Base-by-base conservation (phyloP, 176 grass and related monocot species). In the Aegilops speltoides region DNA sequence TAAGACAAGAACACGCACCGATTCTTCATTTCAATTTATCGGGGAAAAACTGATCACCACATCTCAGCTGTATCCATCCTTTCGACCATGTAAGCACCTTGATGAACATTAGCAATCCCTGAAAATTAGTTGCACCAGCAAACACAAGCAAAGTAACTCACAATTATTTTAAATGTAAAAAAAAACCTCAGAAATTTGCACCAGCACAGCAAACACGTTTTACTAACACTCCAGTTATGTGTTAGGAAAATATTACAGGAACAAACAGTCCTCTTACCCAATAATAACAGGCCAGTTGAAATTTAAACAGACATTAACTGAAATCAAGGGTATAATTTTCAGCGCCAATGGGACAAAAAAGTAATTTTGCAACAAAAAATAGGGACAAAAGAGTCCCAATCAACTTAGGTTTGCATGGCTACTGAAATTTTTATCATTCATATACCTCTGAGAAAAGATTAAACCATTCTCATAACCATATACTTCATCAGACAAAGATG, bases 61-160 rank as follows among this genome's bases (percentile, higher is more conserved):
- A n/a, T 38, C 68, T 71, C 20, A 69, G 5, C 67, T 72, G 36
- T 20, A 72, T 23, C 10, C 2, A 72, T 41, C 68, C 41, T 72
- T 40, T 72, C 0, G 10, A 73, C 38, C 5, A 2, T 2, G 6
- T 71, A 43, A 23, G 0, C 34, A 71, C 86, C 85, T 96, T 98
- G 84, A 93, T 98, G 76, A 91, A 98, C 41, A 0, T 3, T 45
- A 12, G 10, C 41, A 12, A 45, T 45, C 41, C 40, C 41, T 45
- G 41, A 2, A 45, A 45, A 45, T 45, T 45, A 3, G 41, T 12
- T 3, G 41, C 41, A 45, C 41, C 11, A 10, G 10, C 41, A 45
- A 3, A 45, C 41, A 45, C 41, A 41, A 41, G 40, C 40, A 41
- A 12, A 45, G 41, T 45, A 45, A 45, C 41, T 45, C 2, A 12